These are phyloP conservation scores for Suhomyces emberorum DNA, from an alignment of 805 yeast species.

Conservation along the genomic window DNA sequence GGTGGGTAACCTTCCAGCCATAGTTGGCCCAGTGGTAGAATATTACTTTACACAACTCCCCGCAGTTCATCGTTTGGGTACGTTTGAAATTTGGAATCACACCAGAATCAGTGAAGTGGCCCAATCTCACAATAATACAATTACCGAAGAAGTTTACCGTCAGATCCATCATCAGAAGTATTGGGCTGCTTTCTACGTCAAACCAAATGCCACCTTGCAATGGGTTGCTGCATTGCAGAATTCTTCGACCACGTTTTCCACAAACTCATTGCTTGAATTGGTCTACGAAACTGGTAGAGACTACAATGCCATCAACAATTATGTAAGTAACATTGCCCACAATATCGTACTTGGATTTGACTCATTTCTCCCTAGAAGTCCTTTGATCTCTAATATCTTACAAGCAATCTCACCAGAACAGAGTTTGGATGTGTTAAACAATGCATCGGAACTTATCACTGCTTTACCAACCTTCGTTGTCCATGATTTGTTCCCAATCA, in stretches of 20 bases:
- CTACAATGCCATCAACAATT: slow-evolving; percentile 27
- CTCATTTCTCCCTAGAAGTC: slow-evolving; percentile 15
- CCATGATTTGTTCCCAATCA: slow-evolving; percentile 25
- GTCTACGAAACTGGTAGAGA: slow-evolving; percentile 33
- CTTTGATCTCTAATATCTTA: slow-evolving; percentile 16
- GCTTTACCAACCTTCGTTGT: slow-evolving; percentile 20
- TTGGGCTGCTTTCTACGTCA: slow-evolving; percentile 28
- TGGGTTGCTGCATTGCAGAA: slow-evolving; percentile 19
- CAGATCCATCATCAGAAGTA: slow-evolving; percentile 31
- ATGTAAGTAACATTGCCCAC: slow-evolving; percentile 16
- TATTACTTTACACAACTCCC: slow-evolving; percentile 20
- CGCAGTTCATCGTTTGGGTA: slow-evolving; percentile 19
- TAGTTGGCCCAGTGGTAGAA: slow-evolving; percentile 21
- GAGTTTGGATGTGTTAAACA: slow-evolving; percentile 7
- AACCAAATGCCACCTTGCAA: slow-evolving; percentile 25
- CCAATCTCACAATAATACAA: slow-evolving; percentile 16
- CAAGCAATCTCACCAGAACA: slow-evolving; percentile 9
- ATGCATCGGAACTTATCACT: slow-evolving; percentile 24
- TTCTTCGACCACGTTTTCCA: slow-evolving; percentile 15
- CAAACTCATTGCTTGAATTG: slow-evolving; percentile 20
- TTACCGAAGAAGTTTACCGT: slow-evolving; percentile 25
- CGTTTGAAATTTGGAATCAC: slow-evolving; percentile 21
- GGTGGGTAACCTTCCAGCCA: slow-evolving; percentile 18
- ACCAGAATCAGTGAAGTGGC: slow-evolving; percentile 18
- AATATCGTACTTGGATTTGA: slow-evolving; percentile 14